Evolutionary conservation across 1,139 yeast genomes (phyloP).

Genomic region (Debaryomyces fabryi): DNA sequence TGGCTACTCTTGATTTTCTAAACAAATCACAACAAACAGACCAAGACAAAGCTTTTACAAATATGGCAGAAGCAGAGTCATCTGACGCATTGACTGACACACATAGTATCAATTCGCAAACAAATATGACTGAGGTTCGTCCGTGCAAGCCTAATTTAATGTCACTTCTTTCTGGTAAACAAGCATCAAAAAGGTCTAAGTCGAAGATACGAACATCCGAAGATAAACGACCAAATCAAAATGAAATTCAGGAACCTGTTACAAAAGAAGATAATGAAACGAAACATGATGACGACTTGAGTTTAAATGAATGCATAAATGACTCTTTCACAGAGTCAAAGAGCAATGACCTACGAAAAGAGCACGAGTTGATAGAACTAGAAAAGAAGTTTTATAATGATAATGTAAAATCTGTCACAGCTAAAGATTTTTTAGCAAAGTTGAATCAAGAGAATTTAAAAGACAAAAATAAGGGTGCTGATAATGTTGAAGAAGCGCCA

Average conservation of each 20-base stretch:
- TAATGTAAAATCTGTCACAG: slow-evolving; percentile 27
- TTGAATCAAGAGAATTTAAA: slow-evolving; percentile 14
- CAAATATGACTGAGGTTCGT: neutral
- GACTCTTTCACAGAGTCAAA: slow-evolving; percentile 22
- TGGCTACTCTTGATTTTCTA: neutral
- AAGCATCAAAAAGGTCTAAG: slow-evolving; percentile 5
- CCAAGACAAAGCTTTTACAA: neutral
- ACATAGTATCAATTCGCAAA: neutral
- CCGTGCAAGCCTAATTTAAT: slow-evolving; percentile 7
- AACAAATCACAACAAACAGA: neutral
- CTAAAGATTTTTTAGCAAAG: slow-evolving; percentile 34
- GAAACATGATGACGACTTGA: neutral
- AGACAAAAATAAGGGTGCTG: neutral
- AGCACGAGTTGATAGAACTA: slow-evolving; percentile 30
- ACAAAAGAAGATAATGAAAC: neutral
- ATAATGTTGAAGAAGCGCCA: neutral
- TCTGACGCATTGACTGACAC: neutral
- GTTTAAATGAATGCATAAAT: slow-evolving; percentile 12
- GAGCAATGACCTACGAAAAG: slow-evolving; percentile 18
- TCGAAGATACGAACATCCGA: neutral
- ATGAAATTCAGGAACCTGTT: neutral
- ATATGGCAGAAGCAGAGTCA: neutral
- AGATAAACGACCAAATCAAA: neutral
- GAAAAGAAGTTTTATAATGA: slow-evolving; percentile 35
- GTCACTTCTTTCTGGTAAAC: slow-evolving; percentile 17